Base-by-base conservation (phyloP, 768 basidiomycete genomes). In the Lyophyllum shimeji region DNA sequence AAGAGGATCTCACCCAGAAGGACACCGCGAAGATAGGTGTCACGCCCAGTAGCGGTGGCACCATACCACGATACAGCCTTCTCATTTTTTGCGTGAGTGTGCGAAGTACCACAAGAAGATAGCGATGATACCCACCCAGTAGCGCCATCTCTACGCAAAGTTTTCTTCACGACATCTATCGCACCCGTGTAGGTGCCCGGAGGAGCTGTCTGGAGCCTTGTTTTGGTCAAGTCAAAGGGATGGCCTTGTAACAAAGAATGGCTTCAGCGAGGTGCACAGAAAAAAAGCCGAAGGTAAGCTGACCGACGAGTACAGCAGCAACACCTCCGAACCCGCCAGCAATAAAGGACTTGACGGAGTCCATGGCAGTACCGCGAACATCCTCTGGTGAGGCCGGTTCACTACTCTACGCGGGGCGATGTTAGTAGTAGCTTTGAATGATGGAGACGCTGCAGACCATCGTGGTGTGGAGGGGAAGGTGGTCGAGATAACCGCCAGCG, bases 21-120 rank as follows among this genome's bases (percentile, higher is more conserved):
- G 94, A 96, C 27, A 98, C 76, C 3, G 97, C 97, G 65, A 99
- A 99, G 66, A 98, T 98, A 31, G 97, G 97, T 4, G 97, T 98
- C 25, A 99, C 93, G 25, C 96, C 94, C 27, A 97, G 76, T 55
- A 98, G 72, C 43, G 95, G 95, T 31, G 95, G 95, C 3, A 95
- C 89, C 74, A 98, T 93, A 33, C 93, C 94, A 58, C 93, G 90
- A 66, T 95, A 96, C 68, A 96, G 67, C 25, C 93, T 95, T 7
- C n/a, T 44, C 18, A 29, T 29, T 5, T n/a, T 9, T 52, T 3
- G 23, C 31, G 57, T 46, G 31, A 55, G 21, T 59, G 46, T 49
- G 34, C 8, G 45, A 13, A 44, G 15, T 11, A 31, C n/a, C 46
- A 8, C 6, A 50, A 47, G 37, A n/a, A 9, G 4, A 29, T n/a